Conservation (phyloP, 1,139 yeast species). For the Suhomyces chickasaworum region DNA sequence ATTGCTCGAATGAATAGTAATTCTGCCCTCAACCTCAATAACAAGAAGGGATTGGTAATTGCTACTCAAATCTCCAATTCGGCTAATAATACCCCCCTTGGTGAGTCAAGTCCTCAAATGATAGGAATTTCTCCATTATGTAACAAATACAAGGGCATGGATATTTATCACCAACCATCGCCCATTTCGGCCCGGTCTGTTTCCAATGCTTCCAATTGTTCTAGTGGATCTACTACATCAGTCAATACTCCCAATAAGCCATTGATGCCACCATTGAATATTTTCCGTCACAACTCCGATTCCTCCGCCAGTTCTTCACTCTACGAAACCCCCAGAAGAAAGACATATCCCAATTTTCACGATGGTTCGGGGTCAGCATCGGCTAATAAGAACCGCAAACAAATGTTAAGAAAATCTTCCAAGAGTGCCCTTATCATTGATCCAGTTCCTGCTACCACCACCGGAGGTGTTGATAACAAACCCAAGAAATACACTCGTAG, state of each 20-base stretch:
- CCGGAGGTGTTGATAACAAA: constrained; percentile 12
- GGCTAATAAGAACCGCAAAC: constrained; percentile 17
- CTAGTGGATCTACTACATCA: constrained; percentile 14
- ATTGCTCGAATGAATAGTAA: constrained; percentile 22
- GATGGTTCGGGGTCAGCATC: too few species aligned
- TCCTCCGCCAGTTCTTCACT: constrained; percentile 19
- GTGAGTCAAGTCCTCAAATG: constrained; percentile 19
- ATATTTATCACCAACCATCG: constrained; percentile 20
- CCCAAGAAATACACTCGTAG: constrained; percentile 45
- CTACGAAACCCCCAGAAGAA: constrained; percentile 25
- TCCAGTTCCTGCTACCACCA: neutral
- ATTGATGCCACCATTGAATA: constrained; percentile 27
- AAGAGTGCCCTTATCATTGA: constrained; percentile 11
- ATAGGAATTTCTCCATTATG: constrained; percentile 25
- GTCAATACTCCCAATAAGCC: constrained; percentile 16
- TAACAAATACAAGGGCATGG: constrained; percentile 25
- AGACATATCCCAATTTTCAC: constrained; percentile 20
- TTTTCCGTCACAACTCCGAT: constrained; percentile 33
- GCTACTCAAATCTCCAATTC: constrained; percentile 21
- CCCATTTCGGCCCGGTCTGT: constrained; percentile 18
- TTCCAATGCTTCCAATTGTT: constrained; percentile 19
- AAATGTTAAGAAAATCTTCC: constrained; percentile 8
- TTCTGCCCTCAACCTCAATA: constrained; percentile 15
- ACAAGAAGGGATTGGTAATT: constrained; percentile 24
- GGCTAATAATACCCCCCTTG: constrained; percentile 16